Conservation (phyloP, 257 asterid genomes). For the Solanum virginianum region DNA sequence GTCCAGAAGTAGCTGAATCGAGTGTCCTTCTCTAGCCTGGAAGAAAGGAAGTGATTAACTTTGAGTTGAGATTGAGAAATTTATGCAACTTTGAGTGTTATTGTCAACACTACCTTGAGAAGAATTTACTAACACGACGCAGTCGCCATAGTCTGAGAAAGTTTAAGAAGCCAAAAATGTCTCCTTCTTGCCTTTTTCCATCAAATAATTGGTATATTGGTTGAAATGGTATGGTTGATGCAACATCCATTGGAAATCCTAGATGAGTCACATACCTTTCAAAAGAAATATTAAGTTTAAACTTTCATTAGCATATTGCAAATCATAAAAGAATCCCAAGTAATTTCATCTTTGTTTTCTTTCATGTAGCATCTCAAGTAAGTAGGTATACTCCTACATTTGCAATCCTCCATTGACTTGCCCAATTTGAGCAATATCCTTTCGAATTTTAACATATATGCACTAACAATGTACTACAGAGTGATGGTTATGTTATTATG, state of each 20-base stretch:
- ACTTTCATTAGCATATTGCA: not conserved
- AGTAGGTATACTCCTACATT: not conserved
- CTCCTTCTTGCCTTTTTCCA: conserved; percentile 29
- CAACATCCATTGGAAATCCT: conserved; percentile 82
- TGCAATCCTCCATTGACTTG: not conserved
- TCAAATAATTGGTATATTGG: conserved; percentile 32
- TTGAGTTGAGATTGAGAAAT: not conserved
- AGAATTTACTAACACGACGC: conserved; percentile 74
- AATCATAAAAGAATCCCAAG: not conserved
- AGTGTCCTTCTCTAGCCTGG: conserved; percentile 88
- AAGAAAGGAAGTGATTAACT: not conserved
- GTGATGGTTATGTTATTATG: too few relatives aligned
- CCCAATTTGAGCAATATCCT: not conserved
- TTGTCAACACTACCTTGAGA: conserved; percentile 42
- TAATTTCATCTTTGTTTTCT: not conserved
- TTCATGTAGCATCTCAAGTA: not conserved
- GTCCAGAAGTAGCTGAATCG: conserved; percentile 90
- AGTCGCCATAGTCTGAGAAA: conserved; percentile 94
- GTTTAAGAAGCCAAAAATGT: conserved; percentile 72
- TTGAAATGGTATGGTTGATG: conserved; percentile 84
- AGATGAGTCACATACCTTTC: conserved; percentile 47
- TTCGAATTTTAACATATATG: not conserved
- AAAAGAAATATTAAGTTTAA: not conserved
- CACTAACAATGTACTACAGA: not conserved
- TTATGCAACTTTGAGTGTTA: not conserved